Base-by-base conservation (phyloP, 129 eudicot genomes). In the Lonicera japonica region DNA sequence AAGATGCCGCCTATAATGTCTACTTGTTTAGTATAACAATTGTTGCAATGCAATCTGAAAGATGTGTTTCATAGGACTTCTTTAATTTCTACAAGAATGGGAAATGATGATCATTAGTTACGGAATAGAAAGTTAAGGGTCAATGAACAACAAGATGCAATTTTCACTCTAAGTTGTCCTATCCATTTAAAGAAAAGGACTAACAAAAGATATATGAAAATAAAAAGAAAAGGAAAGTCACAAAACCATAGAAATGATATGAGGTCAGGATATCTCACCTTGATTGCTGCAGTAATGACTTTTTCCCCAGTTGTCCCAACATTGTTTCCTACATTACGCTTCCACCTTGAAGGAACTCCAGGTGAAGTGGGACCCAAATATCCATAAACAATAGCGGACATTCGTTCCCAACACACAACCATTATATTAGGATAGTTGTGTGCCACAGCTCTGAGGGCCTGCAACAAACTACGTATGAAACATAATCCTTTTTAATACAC, bases 401-500 rank as follows among this genome's bases (percentile, higher is more conserved):
- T 65, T 73, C 75, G 84, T 34, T 80, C 77, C 99, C 99, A 94
- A 61, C 95, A 94, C 56, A 73, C 20, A 62, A 65, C 59, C 79
- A 88, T 79, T 73, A 77, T 21, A 60, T 73, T 79, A 45, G 99
- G 99, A 68, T 94, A 88, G 69, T 88, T 94, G 78, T 94, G 99
- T 24, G 96, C 90, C 72, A 85, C 75, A 74, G 96, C 95, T 88
- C 75, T 88, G 46, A 94, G 84, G 70, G 95, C 99, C 99, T 92
- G 89, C 68, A 75, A 54, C 60, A 71, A 75, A 78, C 65, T 21
- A 65, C 47, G 61, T 80, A 23, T 72, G 65, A 75, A 34, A 39
- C 4, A 14, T 38, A 39, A 25, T 50, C 41, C 17, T 18, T 61
- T 47, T 58, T 15, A 68, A 24, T 65, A 34, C 38, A 17, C 18